Evolutionary conservation across 1,284 basidiomycete genomes (phyloP).

Genomic region (Leccinum griseonigrum): DNA sequence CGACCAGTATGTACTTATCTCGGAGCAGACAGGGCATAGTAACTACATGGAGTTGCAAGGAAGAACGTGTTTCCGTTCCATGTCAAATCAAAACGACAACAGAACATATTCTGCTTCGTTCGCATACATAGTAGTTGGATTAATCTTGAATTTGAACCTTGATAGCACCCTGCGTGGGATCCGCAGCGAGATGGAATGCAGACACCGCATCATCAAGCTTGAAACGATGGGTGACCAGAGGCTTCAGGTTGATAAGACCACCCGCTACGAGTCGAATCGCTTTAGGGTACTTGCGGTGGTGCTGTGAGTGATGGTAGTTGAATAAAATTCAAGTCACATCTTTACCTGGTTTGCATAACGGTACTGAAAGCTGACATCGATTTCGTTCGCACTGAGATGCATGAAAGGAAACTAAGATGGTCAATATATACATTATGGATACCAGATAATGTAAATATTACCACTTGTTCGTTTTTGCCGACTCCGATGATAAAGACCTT

Average conservation of each 20-base stretch:
- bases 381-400: conserved; percentile 64
- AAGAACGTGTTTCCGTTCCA: background rate
- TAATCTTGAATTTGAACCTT: conserved; percentile 62
- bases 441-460: conserved; percentile 19
- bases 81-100: background rate
- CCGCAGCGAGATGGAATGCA: conserved; percentile 78
- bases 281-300: conserved; percentile 60
- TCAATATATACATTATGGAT: conserved; percentile 3
- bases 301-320: background rate
- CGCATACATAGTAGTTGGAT: background rate
- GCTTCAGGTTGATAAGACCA: conserved; percentile 74
- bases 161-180: conserved; percentile 62
- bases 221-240: conserved; percentile 83
- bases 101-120: background rate
- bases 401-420: conserved; percentile 59
- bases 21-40: background rate
- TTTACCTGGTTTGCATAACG: conserved; percentile 60
- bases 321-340: background rate
- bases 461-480: conserved; percentile 56
- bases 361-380: conserved; percentile 63
- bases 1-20: background rate
- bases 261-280: conserved; percentile 75
- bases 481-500: conserved; percentile 68
- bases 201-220: conserved; percentile 71
- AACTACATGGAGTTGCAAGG: background rate